A percentile compares a stretch with the other conserved stretches of the same genome.
phyloP scores from a whole-genome alignment of 2,329 filamentous ascomycete genomes.

The Trichoderma sp. region DNA sequence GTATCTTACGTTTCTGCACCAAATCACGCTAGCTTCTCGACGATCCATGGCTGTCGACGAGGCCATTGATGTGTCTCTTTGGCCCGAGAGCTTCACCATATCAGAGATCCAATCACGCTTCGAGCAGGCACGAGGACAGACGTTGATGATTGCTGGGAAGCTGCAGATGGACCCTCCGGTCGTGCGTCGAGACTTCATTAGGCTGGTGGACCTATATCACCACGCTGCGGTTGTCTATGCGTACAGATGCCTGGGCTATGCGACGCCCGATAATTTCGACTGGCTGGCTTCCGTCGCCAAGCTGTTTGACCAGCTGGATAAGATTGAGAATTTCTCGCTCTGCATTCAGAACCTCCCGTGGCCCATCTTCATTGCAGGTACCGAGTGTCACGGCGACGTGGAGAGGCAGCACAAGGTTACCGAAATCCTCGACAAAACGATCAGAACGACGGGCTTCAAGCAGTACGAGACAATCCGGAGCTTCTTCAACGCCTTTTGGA shows the following conservation, averaged over 20 bases:
- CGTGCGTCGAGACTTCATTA: constrained; percentile 35
- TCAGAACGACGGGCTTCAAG: constrained; percentile 33
- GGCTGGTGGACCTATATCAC: constrained; percentile 38
- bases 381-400: constrained; percentile 34
- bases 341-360: constrained; percentile 39
- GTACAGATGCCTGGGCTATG: constrained; percentile 35
- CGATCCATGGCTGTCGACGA: constrained; percentile 19
- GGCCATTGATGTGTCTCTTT: constrained; percentile 1
- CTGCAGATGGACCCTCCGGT: constrained; percentile 31
- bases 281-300: constrained; percentile 30
- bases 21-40: constrained; percentile 32
- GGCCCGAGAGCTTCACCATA: constrained; percentile 6
- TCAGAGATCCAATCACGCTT: constrained; percentile 32
- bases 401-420: constrained; percentile 32
- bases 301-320: constrained; percentile 33
- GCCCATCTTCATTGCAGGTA: constrained; percentile 38
- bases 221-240: constrained; percentile 37
- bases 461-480: constrained; percentile 33
- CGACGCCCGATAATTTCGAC: constrained; percentile 28
- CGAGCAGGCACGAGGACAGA: constrained; percentile 36
- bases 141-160: constrained; percentile 36
- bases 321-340: constrained; percentile 33
- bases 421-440: constrained; percentile 30
- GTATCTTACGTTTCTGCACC: constrained; percentile 33
- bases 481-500: constrained; percentile 37